Base-by-base conservation (phyloP, 352 stramenopile genomes). In the Pythium periplocum region DNA sequence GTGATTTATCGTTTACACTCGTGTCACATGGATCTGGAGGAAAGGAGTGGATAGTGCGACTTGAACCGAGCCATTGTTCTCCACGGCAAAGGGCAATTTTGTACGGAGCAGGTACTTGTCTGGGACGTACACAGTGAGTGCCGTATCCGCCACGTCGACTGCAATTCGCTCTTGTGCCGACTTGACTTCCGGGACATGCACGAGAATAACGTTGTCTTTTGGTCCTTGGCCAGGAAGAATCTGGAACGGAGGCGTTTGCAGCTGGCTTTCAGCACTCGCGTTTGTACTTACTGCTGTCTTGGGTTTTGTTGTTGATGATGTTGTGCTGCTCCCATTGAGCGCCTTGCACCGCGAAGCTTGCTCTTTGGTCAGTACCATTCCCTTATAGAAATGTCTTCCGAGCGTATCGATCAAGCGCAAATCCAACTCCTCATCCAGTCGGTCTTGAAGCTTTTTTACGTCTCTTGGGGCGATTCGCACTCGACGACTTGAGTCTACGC, bases 291-390 rank as follows among this genome's bases (percentile, higher is more conserved):
- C 38, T 42, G 38, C 7, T 42, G 12, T 8, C 38, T 8, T 42
- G 7, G 38, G 12, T 37, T 12, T 57, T n/a, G 6, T 8, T 12
- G 34, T 53, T 33, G 11, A 6, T 45, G 11, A 3, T 32, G 10
- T 37, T 33, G 38, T 12, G 12, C 7, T 42, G 7, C 38, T 26
- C n/a, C 37, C 45, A 6, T 67, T 66, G 17, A 78, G 49, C 0
- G 62, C 64, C 50, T 80, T 82, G 62, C 62, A 86, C 2, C 71
- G 58, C 34, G 78, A 66, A 1, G 76, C 81, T 44, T 91, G 78
- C 26, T 86, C 76, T 33, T 84, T 85, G 3, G 78, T 80, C 4
- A 87, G 61, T 26, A 90, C 68, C 57, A 78, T 82, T 3, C 71
- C 74, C 31, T 75, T 71, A 53, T 75, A 76, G 33, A 83, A 91